A percentile compares a stretch with the other conserved stretches of the same genome.
Evolutionary conservation across 441 rosid genomes (phyloP).

Genomic region (Gossypium schwendimanii): DNA sequence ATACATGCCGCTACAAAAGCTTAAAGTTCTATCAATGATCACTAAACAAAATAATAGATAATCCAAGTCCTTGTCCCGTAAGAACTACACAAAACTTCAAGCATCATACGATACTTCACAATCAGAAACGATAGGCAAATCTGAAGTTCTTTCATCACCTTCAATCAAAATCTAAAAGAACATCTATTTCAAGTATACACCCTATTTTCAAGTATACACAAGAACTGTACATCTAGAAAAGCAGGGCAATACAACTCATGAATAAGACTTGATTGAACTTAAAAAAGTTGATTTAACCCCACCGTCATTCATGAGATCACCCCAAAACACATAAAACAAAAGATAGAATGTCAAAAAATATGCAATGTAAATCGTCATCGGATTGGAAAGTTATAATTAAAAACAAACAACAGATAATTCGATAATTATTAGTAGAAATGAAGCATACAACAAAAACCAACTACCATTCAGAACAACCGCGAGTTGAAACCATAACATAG

Average conservation of each 20-base stretch:
- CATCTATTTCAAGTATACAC: background rate
- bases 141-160: background rate
- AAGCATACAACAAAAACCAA: background rate
- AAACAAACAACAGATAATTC: background rate
- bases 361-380: background rate
- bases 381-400: background rate
- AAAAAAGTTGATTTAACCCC: background rate
- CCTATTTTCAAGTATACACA: background rate
- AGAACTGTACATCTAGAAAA: background rate
- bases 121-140: background rate
- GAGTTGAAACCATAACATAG: background rate
- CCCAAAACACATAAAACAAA: background rate
- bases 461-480: background rate
- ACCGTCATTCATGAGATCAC: background rate
- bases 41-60: background rate
- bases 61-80: background rate
- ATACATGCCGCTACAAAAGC: background rate
- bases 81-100: constrained; percentile 6
- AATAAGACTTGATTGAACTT: background rate
- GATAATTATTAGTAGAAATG: background rate
- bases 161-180: background rate
- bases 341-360: background rate
- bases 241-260: background rate
- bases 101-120: background rate
- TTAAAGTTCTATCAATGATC: background rate